Base-by-base conservation (phyloP, 495 filamentous ascomycete genomes). In the Aspergillus sclerotioniger region DNA sequence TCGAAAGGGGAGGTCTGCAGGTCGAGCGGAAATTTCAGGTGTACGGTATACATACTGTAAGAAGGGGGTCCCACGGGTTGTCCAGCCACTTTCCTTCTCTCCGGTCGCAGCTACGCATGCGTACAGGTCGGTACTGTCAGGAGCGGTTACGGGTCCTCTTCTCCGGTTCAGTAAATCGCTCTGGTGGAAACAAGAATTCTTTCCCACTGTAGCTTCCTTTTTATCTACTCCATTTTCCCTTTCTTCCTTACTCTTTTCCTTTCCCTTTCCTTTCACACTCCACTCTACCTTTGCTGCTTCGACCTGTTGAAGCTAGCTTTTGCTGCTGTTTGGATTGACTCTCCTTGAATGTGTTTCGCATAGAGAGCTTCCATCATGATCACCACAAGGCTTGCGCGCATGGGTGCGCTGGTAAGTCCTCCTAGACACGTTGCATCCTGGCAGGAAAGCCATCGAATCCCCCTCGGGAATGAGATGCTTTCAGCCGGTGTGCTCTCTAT, bases 371-470 rank as follows among this genome's bases (percentile, higher is more conserved):
- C 58, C 73, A 81, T 67, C 61, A 84, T 84, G 81, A 80, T 84
- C 64, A 75, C 79, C 63, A 73, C 80, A 67, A 76, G 76, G 69
- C 71, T 84, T 65, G 76, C 77, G 76, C 80, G 80, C 73, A 66
- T 78, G 66, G 79, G 78, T 76, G 80, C 74, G 75, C 78, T 81
- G 77, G 81, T 83, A 79, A 65, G 81, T 74, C 58, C 7, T 32
- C 55, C 47, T 57, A 17, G 10, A 29, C 28, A 46, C 41, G 13
- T 54, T 50, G 6, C 32, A 50, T 45, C 6, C 33, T 17, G 17
- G 16, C 31, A 29, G 25, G 25, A 5, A 29, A n/a, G 51, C 31
- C 46, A 29, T 56, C 17, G 15, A 21, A n/a, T 46, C 3, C n/a
- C 8, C 7, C 35, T n/a, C 10, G 9, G 25, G 16, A 43, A 16